phyloP scores from a whole-genome alignment of 345 rosid genomes.

The Corchorus olitorius region DNA sequence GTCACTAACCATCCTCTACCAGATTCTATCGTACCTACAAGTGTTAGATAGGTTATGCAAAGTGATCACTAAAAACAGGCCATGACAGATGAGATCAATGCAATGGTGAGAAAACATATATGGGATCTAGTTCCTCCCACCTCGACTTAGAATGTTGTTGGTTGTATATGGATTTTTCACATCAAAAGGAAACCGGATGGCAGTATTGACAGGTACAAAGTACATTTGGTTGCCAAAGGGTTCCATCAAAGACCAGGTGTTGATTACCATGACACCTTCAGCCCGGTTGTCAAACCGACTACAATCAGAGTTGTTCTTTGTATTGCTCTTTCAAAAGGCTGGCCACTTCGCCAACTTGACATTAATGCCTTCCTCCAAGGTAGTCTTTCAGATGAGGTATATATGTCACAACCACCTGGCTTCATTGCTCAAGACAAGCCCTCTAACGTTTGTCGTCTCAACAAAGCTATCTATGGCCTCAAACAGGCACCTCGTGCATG shows the following conservation, averaged over 20 bases:
- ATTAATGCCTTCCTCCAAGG: not conserved
- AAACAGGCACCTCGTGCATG: too few species aligned
- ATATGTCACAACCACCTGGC: not conserved
- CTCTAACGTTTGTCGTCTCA: too few species aligned
- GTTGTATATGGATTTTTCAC: not conserved
- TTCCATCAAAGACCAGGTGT: not conserved
- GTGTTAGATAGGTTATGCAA: not conserved
- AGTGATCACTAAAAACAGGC: not conserved
- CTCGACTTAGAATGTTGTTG: not conserved
- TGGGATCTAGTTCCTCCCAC: not conserved
- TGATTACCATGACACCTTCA: not conserved
- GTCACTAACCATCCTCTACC: not conserved
- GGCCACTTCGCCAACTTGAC: not conserved
- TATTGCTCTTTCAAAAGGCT: not conserved
- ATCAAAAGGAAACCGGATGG: not conserved
- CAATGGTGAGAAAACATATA: not conserved
- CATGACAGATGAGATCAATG: not conserved
- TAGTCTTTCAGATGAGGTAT: not conserved
- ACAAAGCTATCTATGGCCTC: too few species aligned
- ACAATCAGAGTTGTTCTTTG: not conserved
- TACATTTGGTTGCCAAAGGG: not conserved
- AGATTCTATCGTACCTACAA: not conserved
- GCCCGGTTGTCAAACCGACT: not conserved
- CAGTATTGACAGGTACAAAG: not conserved
- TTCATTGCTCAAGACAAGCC: not conserved